phyloP scores from a whole-genome alignment of 2,329 filamentous ascomycete species.

The Graphilbum sp. region DNA sequence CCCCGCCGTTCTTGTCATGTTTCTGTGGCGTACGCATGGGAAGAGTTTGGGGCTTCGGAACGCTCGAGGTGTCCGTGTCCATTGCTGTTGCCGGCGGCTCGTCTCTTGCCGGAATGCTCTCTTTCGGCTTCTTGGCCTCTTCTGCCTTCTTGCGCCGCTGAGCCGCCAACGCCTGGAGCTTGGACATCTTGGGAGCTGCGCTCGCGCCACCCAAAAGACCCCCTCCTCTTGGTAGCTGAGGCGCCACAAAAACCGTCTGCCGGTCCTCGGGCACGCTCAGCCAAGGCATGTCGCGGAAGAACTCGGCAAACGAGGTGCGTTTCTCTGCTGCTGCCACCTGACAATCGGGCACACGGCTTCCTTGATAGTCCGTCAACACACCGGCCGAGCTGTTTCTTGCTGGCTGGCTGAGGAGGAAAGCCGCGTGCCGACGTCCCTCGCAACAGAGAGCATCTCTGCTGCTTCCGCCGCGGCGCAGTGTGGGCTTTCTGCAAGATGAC shows the following conservation, averaged over 20 bases:
- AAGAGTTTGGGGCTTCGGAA: not conserved
- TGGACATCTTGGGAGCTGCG: conserved; percentile 58
- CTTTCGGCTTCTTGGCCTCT: conserved; percentile 29
- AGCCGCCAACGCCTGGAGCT: conserved; percentile 77
- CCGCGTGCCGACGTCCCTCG: too few relatives aligned
- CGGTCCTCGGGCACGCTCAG: conserved; percentile 52
- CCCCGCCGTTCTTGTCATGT: not conserved
- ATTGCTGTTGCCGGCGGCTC: not conserved
- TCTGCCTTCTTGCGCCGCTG: conserved; percentile 70
- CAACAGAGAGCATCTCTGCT: too few relatives aligned
- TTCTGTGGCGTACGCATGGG: not conserved
- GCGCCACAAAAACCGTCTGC: conserved; percentile 47
- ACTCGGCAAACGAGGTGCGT: conserved; percentile 26
- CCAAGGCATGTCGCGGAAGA: conserved; percentile 82
- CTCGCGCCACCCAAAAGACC: conserved; percentile 66
- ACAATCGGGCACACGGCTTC: not conserved
- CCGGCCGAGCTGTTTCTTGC: not conserved
- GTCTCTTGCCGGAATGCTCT: conserved; percentile 7
- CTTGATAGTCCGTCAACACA: conserved; percentile 7
- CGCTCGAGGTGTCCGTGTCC: not conserved
- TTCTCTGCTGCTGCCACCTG: not conserved
- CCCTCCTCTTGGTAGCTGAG: conserved; percentile 33
- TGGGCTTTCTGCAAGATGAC: too few relatives aligned
- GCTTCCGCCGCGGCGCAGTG: too few relatives aligned
- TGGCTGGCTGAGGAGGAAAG: too few relatives aligned